Evolutionary conservation across 2,329 filamentous ascomycete species (phyloP), one percentile per base, ranked within the genome.

Genomic region (Hansfordia pulvinata): DNA sequence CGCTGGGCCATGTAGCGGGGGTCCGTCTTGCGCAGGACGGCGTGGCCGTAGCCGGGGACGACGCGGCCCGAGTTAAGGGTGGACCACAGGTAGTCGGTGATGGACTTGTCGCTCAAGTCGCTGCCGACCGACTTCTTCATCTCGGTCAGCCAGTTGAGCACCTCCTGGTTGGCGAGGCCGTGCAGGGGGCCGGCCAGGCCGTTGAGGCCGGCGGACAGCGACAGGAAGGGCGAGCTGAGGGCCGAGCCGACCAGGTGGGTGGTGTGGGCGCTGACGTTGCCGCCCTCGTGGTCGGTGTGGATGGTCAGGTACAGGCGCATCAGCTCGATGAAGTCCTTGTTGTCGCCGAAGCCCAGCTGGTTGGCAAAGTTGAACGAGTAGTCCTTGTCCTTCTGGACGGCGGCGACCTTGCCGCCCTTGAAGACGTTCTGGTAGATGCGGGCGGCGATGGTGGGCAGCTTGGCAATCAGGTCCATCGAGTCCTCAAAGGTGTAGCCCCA

Each of bases 351-450:
- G 50, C 90, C 90, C 46, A 98, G 84, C 76, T 93, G 85, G 76
- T 96, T 96, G 62, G 90, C 86, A 57, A 98, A 82, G 80, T 98
- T 98, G 82, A 79, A 98, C 47, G 78, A 73, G 69, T 94, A 98
- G 57, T 98, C 90, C 81, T 96, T 90, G 68, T 96, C 88, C 73
- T 93, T 92, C 71, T 96, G 78, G 56, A 93, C 74, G 30, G 85
- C 58, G 34, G 84, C 82, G 43, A 98, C 88, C 78, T 96, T 96
- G 65, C 90, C 90, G 53, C 93, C 90, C 77, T 96, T 94, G 83
- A 93, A 98, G 58, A 96, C 79, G 60, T 98, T 98, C 69, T 93
- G 90, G 78, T 98, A 98, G 73, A 98, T 98, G 66, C 85, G 84
- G 38, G 90, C 69, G 39, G 90, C 90, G 50, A 98, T 94, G 57